Evolutionary conservation across 306 rosid species (phyloP).

Genomic region (Hylodesmum podocarpum): DNA sequence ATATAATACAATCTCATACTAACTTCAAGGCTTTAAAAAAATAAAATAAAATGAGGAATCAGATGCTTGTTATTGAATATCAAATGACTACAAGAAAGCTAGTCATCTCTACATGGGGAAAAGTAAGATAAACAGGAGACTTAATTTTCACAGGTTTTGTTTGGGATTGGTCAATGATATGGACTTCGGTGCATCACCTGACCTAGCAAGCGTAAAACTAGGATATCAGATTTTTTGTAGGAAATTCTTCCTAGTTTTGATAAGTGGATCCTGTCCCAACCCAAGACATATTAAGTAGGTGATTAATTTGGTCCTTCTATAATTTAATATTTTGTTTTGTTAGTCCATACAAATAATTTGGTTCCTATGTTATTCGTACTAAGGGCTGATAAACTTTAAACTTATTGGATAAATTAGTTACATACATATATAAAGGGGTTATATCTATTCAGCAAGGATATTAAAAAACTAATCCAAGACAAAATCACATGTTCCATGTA

Average conservation of each 20-base stretch:
- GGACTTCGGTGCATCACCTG: no score
- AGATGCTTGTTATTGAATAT: not conserved
- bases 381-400: not conserved
- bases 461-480: slow-evolving; percentile 3
- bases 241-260: not conserved
- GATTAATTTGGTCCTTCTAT: not conserved
- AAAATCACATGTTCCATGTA: slow-evolving; percentile 6
- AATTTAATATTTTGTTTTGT: not conserved
- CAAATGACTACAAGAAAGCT: no score
- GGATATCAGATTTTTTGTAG: not conserved
- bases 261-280: not conserved
- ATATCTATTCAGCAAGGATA: not conserved
- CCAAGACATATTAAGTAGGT: not conserved
- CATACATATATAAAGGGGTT: not conserved
- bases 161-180: not conserved
- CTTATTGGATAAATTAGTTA: not conserved
- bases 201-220: not conserved
- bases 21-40: not conserved
- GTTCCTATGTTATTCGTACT: not conserved
- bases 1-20: not conserved
- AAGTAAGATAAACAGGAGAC: not conserved
- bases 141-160: not conserved
- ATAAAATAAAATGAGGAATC: not conserved
- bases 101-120: not conserved
- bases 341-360: not conserved